Conservation (phyloP, 257 asterid species). For the Capsicum rhomboideum region DNA sequence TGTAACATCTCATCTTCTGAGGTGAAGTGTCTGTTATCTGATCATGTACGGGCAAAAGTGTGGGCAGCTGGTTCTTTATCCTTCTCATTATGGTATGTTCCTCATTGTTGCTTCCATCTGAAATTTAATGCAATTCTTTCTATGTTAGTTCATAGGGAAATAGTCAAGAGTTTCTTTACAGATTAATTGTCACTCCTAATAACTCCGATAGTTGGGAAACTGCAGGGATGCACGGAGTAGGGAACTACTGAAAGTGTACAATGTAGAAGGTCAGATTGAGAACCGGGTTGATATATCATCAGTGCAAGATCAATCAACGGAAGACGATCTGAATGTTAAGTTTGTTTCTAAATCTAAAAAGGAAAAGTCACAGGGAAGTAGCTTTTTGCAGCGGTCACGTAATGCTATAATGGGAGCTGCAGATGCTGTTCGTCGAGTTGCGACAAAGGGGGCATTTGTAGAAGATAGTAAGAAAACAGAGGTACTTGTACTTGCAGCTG, state of each 20-base stretch:
- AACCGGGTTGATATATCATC: slow-evolving; percentile 60
- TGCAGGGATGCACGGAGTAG: slow-evolving; percentile 89
- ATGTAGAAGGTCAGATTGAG: slow-evolving; percentile 80
- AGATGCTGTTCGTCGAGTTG: slow-evolving; percentile 93
- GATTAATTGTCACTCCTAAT: slow-evolving; percentile 8
- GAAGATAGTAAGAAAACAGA: slow-evolving; percentile 82
- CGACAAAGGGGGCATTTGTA: slow-evolving; percentile 61
- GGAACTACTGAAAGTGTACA: slow-evolving; percentile 78
- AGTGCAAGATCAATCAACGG: slow-evolving; percentile 57
- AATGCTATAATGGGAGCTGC: slow-evolving; percentile 98
- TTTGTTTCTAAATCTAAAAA: slow-evolving; percentile 65
- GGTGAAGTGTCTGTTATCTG: slow-evolving; percentile 67
- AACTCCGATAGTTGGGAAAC: slow-evolving; percentile 7
- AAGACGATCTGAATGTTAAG: slow-evolving; percentile 74
- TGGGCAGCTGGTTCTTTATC: slow-evolving; percentile 80
- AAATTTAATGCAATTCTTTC: neutral
- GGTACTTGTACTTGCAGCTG: slow-evolving; percentile 60
- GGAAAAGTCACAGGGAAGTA: slow-evolving; percentile 68
- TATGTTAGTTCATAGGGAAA: neutral
- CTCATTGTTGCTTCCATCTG: neutral
- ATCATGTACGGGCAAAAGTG: slow-evolving; percentile 53
- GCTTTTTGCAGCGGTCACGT: slow-evolving; percentile 86
- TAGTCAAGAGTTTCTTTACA: neutral
- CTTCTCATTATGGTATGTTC: slow-evolving; percentile 74
- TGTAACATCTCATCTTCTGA: slow-evolving; percentile 86